Conservation (phyloP, 2,329 filamentous ascomycete genomes). For the Neonectria magnoliae region DNA sequence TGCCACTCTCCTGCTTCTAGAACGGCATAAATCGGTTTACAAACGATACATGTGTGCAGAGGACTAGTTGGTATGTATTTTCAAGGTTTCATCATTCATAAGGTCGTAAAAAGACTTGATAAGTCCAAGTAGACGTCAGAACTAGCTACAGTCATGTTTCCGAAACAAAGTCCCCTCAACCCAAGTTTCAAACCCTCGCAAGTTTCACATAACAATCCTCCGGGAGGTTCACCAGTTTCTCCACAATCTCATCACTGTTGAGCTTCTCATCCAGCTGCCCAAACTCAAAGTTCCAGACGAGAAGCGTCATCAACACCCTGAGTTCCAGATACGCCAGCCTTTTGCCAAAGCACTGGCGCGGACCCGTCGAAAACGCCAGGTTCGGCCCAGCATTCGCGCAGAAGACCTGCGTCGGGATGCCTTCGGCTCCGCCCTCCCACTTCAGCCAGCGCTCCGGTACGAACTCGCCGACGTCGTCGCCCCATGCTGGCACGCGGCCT, state of each 20-base stretch:
- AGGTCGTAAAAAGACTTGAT: not conserved
- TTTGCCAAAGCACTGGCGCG: conserved; percentile 52
- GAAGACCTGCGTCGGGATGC: conserved; percentile 36
- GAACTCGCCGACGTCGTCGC: conserved; percentile 45
- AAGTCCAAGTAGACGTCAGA: not conserved
- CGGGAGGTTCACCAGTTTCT: conserved; percentile 41
- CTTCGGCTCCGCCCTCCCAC: conserved; percentile 15
- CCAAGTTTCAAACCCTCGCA: conserved; percentile 8
- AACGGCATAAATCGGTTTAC: conserved; percentile 21
- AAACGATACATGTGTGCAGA: not conserved
- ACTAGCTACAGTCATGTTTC: not conserved
- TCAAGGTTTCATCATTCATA: not conserved
- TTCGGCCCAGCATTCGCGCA: conserved; percentile 48
- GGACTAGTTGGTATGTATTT: not conserved
- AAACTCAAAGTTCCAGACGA: conserved; percentile 53
- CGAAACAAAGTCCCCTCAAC: not conserved
- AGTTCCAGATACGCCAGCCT: conserved; percentile 50
- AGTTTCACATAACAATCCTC: conserved; percentile 43
- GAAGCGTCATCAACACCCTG: conserved; percentile 47
- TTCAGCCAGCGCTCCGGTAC: conserved; percentile 52
- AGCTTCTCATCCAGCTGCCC: conserved; percentile 28
- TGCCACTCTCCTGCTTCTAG: conserved; percentile 21
- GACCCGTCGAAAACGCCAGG: conserved; percentile 50
- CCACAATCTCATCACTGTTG: conserved; percentile 31
- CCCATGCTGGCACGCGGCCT: conserved; percentile 44